Conservation (phyloP, 768 basidiomycete species). For the Macrolepiota dolichaula region DNA sequence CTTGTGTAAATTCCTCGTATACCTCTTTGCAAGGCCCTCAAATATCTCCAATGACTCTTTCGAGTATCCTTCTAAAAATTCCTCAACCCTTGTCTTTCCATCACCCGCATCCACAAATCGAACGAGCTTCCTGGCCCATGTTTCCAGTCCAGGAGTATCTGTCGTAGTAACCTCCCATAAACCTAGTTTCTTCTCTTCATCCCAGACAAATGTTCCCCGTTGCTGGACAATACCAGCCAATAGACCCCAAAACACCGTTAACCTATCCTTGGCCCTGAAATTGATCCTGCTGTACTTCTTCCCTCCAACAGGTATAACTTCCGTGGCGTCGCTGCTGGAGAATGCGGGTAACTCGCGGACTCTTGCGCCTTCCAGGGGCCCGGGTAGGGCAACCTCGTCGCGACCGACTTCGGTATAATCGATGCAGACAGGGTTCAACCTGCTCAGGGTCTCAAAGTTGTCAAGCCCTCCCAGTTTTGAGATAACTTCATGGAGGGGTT, state of each 20-base stretch:
- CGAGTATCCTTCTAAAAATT: constrained; percentile 8
- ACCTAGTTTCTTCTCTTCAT: not conserved
- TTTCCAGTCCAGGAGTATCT: not conserved
- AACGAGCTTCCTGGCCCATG: constrained; percentile 5
- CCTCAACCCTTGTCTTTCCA: not conserved
- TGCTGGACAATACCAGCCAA: not conserved
- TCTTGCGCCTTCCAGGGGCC: not conserved
- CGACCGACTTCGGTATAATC: not conserved
- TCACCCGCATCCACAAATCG: not conserved
- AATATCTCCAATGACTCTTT: not conserved
- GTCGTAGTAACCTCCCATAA: constrained; percentile 4
- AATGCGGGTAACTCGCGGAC: not conserved
- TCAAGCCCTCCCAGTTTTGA: not conserved
- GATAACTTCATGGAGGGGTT: not conserved
- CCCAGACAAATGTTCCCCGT: constrained; percentile 5
- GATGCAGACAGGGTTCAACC: constrained; percentile 3
- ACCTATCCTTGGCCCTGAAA: not conserved
- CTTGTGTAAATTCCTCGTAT: constrained; percentile 3
- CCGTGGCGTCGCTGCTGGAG: not conserved
- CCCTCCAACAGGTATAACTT: not conserved
- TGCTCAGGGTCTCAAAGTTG: not conserved
- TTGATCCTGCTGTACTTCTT: not conserved
- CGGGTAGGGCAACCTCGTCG: not conserved
- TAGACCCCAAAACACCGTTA: constrained; percentile 2
- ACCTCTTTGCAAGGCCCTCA: constrained; percentile 3